Base-by-base conservation (phyloP, 306 rosid genomes). In the Glycine latifolia region DNA sequence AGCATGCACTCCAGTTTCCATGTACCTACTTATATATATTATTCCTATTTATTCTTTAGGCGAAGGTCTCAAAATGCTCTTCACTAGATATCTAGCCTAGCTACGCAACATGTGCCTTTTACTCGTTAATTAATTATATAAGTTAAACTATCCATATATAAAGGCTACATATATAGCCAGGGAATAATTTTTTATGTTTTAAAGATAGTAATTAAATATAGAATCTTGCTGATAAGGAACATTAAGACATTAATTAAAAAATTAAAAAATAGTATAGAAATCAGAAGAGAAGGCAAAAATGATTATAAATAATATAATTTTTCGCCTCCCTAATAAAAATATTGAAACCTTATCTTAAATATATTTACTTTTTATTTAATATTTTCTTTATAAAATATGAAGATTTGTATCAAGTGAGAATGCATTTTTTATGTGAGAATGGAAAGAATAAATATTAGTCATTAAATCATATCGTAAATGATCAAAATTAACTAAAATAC, bases 1-100 rank as follows among this genome's bases (percentile, higher is more conserved):
- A 50, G 78, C 83, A 81, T 85, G 85, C 77, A 71, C 67, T 77
- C 44, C n/a, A 71, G 7, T 12, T 78, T 69, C 81, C 47, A 75
- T 84, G 74, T 67, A 79, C 80, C 87, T 15, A 78, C 79, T 56
- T n/a, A 37, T 37, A 37, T 37, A 37, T 37, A 37, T 37, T 43
- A 39, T 50, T 20, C 50, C 7, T 13, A 10, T 75, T 61, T 62
- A 62, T 67, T 43, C 68, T 82, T 20, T 76, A 65, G 68, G 39
- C 16, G 6, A 65, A 12, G 59, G 54, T 78, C 71, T 83, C 47
- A 46, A 79, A 84, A 56, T 73, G 53, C n/a, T 14, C 53, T 46
- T 77, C 14, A 62, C 77, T 82, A 75, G 56, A 76, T 44, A 41
- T 67, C 71, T 39, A 63, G 47, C 9, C 69, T n/a, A 67, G 37